Evolutionary conservation across 176 grass and related monocot genomes (phyloP).

Genomic region (Paspalum vaginatum): DNA sequence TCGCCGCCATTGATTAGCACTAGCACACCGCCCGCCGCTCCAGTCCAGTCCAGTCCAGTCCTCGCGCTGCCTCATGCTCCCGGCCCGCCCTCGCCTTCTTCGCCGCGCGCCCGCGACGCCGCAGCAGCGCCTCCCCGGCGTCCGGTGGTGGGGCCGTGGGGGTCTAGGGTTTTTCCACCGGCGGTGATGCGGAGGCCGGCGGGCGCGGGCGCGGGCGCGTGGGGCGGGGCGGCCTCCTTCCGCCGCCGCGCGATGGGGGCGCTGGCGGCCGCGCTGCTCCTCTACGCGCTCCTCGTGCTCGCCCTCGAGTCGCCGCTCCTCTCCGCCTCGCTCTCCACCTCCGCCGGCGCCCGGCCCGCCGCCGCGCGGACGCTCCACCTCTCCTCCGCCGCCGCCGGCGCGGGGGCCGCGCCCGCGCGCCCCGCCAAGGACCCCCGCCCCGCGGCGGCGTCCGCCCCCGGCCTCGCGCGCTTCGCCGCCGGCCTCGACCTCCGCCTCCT

Average conservation of each 20-base stretch:
- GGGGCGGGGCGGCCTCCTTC: slow-evolving; percentile 16
- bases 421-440: slow-evolving; percentile 30
- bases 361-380: slow-evolving; percentile 25
- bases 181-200: slow-evolving; percentile 33
- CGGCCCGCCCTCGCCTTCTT: background rate
- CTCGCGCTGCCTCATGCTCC: background rate
- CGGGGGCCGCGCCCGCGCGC: slow-evolving; percentile 15
- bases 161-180: background rate
- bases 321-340: background rate
- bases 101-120: background rate
- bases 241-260: slow-evolving; percentile 39
- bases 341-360: background rate
- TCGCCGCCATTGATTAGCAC: background rate
- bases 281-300: slow-evolving; percentile 49
- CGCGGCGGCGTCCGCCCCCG: background rate
- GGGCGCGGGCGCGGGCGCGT: background rate
- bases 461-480: background rate
- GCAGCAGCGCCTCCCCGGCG: too few relatives aligned
- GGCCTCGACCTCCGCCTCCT: slow-evolving; percentile 43
- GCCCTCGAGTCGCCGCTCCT: slow-evolving; percentile 51
- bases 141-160: background rate
- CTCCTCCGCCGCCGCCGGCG: background rate
- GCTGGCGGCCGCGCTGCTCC: slow-evolving; percentile 35
- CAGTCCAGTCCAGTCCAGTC: background rate
- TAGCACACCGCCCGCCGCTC: background rate